phyloP scores from a whole-genome alignment of 352 stramenopile genomes.

The Nothophytophthora sp. region DNA sequence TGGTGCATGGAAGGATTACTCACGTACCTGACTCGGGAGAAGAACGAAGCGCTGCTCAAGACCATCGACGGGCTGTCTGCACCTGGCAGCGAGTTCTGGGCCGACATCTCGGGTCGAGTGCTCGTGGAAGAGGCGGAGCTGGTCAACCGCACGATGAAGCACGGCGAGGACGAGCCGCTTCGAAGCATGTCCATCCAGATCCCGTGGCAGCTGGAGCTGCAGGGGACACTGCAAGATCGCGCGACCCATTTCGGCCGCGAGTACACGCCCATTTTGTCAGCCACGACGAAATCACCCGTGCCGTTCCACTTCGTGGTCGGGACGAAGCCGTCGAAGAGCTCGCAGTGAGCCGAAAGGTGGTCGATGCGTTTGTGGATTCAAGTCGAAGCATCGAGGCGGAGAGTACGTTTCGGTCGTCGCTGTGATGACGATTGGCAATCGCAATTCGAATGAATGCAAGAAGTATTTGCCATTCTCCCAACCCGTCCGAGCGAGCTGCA shows the following conservation, averaged over 20 bases:
- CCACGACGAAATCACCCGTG: background rate
- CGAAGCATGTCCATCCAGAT: conserved; percentile 20
- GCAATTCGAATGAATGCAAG: too few species aligned
- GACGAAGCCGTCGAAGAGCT: background rate
- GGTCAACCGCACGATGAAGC: conserved; percentile 14
- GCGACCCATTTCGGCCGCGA: conserved; percentile 19
- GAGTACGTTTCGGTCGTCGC: too few species aligned
- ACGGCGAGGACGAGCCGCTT: conserved; percentile 31
- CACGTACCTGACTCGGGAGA: conserved; percentile 24
- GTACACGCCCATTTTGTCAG: conserved; percentile 14
- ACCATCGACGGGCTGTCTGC: conserved; percentile 31
- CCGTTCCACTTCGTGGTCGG: background rate
- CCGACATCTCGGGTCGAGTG: conserved; percentile 18
- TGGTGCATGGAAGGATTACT: conserved; percentile 38
- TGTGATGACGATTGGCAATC: too few species aligned
- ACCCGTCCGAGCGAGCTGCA: too few species aligned
- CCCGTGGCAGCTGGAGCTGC: conserved; percentile 23
- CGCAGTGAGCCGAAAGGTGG: too few species aligned
- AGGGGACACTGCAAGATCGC: conserved; percentile 9
- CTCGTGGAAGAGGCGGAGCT: conserved; percentile 6
- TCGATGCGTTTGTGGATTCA: too few species aligned
- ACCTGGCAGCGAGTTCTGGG: conserved; percentile 26
- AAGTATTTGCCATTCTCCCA: too few species aligned
- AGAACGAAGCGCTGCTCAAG: conserved; percentile 28
- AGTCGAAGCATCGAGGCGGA: too few species aligned